Evolutionary conservation across 148 eudicot genomes (phyloP), one percentile per base, ranked within the genome.

Genomic region (Rhododendron molle): DNA sequence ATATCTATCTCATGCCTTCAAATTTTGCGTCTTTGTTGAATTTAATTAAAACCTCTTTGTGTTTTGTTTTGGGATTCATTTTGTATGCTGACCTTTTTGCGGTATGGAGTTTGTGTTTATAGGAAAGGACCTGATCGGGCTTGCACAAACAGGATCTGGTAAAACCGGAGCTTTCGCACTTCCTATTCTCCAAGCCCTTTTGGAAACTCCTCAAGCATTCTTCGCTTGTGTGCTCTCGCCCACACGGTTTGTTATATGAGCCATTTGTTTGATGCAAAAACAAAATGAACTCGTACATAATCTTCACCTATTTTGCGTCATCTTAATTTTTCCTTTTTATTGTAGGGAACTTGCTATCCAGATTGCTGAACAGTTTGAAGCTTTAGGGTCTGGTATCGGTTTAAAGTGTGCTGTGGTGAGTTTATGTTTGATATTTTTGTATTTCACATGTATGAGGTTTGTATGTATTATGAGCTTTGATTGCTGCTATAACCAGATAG

Each of bases 111-210:
- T 14, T 44, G 73, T 54, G 67, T 36, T 86, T 67, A 12, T 78
- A 92, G 99, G 98, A 7, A 96, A 92, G 89, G 99, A 96, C 88
- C 83, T 96, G 62, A 95, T 96, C 85, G 99, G 96, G 81, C 96
- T 96, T 83, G 99, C 98, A 43, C 95, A 96, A 87, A 96, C 99
- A 36, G 99, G 99, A 67, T 96, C 99, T 15, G 99, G 99, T 56
- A 96, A 96, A 89, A 96, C 99, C 38, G 99, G 95, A n/a, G 99
- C 99, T 7, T 96, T 96, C 58, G 98, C 94, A 3, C 87, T 96
- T 80, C 99, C 99, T 7, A 94, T 96, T 32, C 88, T 96, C 43
- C 98, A 96, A 86, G 88, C 97, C 4, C 88, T 96, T 76, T 50
- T 95, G 50, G 95, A 95, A 36, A 32, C 93, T 67, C 93, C 93